phyloP scores from a whole-genome alignment of 2,329 filamentous ascomycete genomes.

The Phoma sp. region DNA sequence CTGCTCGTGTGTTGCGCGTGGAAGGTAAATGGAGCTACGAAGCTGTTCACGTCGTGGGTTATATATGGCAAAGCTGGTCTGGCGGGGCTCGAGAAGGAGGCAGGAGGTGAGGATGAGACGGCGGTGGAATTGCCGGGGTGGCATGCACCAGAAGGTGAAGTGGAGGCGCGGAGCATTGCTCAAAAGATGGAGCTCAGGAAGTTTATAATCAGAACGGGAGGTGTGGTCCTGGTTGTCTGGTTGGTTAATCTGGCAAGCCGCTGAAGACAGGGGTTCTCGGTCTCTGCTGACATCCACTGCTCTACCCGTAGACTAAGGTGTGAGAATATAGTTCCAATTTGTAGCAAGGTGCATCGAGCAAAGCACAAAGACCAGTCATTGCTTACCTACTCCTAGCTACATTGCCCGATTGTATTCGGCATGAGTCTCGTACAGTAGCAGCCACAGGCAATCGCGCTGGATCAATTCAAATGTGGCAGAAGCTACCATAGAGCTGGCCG shows the following conservation, averaged over 20 bases:
- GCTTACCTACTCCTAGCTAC: too few species aligned
- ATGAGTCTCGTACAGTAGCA: too few species aligned
- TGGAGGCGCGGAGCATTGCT: neutral
- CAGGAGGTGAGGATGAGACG: neutral
- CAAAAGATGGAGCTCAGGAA: neutral
- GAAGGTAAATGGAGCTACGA: constrained; percentile 47
- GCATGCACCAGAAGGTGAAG: neutral
- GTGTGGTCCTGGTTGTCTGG: constrained; percentile 2
- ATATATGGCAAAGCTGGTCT: neutral
- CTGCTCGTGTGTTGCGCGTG: constrained; percentile 54
- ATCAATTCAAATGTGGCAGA: too few species aligned
- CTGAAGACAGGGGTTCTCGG: too few species aligned
- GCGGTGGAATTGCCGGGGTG: constrained; percentile 8
- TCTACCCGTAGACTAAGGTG: neutral
- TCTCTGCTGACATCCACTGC: neutral
- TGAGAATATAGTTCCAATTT: neutral
- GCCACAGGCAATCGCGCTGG: too few species aligned
- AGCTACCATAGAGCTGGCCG: too few species aligned
- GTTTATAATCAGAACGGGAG: neutral
- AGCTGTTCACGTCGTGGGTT: constrained; percentile 49
- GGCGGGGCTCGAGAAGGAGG: neutral
- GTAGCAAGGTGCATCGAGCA: too few species aligned
- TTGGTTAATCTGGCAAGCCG: neutral
- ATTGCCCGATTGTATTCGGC: too few species aligned
- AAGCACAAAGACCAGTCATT: too few species aligned